Evolutionary conservation across 768 basidiomycete species (phyloP).

Genomic region (Lentinula sp.): DNA sequence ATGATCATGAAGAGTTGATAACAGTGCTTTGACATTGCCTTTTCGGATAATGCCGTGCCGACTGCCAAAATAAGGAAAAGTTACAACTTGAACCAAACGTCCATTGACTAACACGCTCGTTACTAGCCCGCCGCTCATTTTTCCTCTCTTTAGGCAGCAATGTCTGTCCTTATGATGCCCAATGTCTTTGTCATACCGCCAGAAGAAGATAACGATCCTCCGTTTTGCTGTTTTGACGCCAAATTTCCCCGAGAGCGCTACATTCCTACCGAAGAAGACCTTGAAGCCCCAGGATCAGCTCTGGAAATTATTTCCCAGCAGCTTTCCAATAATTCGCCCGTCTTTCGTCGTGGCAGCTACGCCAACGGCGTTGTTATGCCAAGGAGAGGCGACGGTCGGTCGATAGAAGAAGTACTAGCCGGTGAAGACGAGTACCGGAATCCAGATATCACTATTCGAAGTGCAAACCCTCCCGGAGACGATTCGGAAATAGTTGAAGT

Average conservation of each 20-base stretch:
- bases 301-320: conserved; percentile 23
- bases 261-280: conserved; percentile 16
- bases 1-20: no score
- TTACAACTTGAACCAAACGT: conserved; percentile 1
- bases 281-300: conserved; percentile 14
- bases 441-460: conserved; percentile 10
- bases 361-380: conserved; percentile 17
- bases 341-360: conserved; percentile 13
- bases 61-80: background rate
- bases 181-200: conserved; percentile 53
- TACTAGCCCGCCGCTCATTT: conserved; percentile 8
- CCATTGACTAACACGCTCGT: background rate
- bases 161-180: conserved; percentile 18
- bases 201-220: conserved; percentile 48
- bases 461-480: conserved; percentile 21
- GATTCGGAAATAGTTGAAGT: conserved; percentile 59
- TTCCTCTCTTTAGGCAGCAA: background rate
- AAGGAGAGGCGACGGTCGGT: conserved; percentile 14
- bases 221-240: conserved; percentile 56
- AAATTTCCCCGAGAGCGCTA: conserved; percentile 17
- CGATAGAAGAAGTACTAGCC: conserved; percentile 25
- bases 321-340: conserved; percentile 14
- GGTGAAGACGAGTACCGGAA: conserved; percentile 17
- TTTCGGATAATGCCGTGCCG: background rate
- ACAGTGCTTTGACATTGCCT: background rate